Base-by-base conservation (phyloP, 306 rosid genomes). In the Quercus robur region DNA sequence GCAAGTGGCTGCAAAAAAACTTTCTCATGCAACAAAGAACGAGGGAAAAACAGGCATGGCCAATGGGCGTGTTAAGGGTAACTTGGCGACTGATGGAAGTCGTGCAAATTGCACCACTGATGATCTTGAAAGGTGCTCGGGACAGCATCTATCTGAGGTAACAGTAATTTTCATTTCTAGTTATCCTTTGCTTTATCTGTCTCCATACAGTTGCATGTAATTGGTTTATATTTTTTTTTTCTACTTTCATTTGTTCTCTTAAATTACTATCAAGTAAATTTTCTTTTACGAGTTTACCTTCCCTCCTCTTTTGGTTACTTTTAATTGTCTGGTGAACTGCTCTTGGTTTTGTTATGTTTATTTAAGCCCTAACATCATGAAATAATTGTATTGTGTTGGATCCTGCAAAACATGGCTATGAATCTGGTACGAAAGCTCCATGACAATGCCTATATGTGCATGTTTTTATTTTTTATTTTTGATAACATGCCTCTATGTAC, bases 81-180 rank as follows among this genome's bases (percentile, higher is more conserved):
- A 82, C 77, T 49, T 88, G 71, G 85, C 46, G 67, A 76, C 71
- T 71, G 90, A 84, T 80, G 88, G 75, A 80, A 82, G 74, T 78
- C 86, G 28, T 82, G 71, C 83, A 78, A 82, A 84, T 81, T 74
- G 71, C 75, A 78, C 84, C 71, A 81, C 84, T 76, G 85, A 77
- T 70, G 71, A 64, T 81, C 87, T 61, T 72, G 91, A 88, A 61
- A 89, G 73, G 86, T 89, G 80, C 84, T 85, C 86, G 52, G 91
- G 71, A 66, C 92, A 88, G 73, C 86, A 84, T 63, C 79, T 89
- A 86, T 88, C 94, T 4, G 91, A 96, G 99, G 99, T 96, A 56
- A 84, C 92, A 81, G 54, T 75, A 77, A 70, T 56, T 70, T 84
- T 78, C 63, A 51, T 62, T 82, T 71, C 62, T 52, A 70, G 64